Evolutionary conservation across 2,329 filamentous ascomycete genomes (phyloP).

Genomic region (Exserohilum turcica): DNA sequence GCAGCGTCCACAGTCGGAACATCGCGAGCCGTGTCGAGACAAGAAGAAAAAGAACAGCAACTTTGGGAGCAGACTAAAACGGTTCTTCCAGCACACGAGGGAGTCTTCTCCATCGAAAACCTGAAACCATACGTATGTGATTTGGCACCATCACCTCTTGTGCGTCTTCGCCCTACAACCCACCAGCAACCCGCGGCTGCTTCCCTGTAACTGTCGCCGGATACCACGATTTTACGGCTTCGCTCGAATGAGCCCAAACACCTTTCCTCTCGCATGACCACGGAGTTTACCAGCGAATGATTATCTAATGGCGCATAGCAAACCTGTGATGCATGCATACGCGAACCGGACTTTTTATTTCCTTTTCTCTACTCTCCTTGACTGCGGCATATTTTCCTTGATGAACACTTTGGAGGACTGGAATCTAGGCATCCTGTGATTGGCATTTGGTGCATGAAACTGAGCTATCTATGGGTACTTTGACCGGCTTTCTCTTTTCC

Average conservation of each 20-base stretch:
- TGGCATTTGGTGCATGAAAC: slow-evolving; percentile 21
- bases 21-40: slow-evolving; percentile 65
- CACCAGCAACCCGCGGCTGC: slow-evolving; percentile 25
- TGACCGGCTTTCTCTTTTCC: slow-evolving; percentile 29
- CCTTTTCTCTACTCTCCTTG: slow-evolving; percentile 34
- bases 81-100: slow-evolving; percentile 68
- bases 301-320: slow-evolving; percentile 45
- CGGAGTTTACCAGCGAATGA: slow-evolving; percentile 47
- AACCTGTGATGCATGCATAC: slow-evolving; percentile 40
- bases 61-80: slow-evolving; percentile 68
- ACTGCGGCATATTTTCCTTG: slow-evolving; percentile 28
- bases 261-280: slow-evolving; percentile 41
- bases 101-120: slow-evolving; percentile 34
- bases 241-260: slow-evolving; percentile 25
- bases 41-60: slow-evolving; percentile 72
- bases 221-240: slow-evolving; percentile 46
- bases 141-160: slow-evolving; percentile 6
- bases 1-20: slow-evolving; percentile 53
- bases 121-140: slow-evolving; percentile 16
- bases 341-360: slow-evolving; percentile 34
- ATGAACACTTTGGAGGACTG: slow-evolving; percentile 30
- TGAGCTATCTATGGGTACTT: slow-evolving; percentile 32
- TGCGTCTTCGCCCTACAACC: slow-evolving; percentile 21
- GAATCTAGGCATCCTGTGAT: slow-evolving; percentile 31
- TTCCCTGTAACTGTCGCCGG: slow-evolving; percentile 26